Conservation (phyloP, 768 basidiomycete species). For the Mycena leptocephala region DNA sequence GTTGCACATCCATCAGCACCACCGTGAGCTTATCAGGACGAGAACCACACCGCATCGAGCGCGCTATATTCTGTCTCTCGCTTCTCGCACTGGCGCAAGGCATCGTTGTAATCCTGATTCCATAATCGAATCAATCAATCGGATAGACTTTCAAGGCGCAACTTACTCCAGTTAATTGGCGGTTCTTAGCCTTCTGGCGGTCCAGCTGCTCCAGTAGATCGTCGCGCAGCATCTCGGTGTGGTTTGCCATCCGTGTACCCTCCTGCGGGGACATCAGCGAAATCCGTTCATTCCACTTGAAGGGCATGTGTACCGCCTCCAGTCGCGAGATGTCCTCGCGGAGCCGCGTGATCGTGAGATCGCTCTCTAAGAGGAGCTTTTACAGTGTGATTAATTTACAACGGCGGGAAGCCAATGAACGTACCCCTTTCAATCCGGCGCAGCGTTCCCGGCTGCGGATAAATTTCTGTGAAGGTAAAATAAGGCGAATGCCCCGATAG, state of each 20-base stretch:
- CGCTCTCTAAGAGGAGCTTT: no score
- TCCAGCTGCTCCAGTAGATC: not conserved
- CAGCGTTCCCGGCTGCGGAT: not conserved
- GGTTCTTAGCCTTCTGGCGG: not conserved
- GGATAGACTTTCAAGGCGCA: not conserved
- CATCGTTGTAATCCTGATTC: not conserved
- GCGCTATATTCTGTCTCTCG: not conserved
- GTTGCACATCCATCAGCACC: not conserved
- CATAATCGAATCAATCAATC: not conserved
- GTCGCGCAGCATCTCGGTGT: not conserved
- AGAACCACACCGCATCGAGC: no score
- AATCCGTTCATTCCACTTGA: no score
- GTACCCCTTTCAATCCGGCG: not conserved
- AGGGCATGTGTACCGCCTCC: no score
- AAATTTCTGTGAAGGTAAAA: not conserved
- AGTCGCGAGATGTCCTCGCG: no score
- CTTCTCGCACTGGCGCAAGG: not conserved
- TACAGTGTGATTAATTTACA: not conserved
- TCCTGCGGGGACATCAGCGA: not conserved
- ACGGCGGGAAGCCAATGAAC: not conserved
- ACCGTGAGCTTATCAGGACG: not conserved
- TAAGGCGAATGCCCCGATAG: not conserved
- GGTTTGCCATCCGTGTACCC: not conserved
- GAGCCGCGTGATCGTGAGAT: no score
- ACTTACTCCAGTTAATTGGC: not conserved